A percentile compares a stretch with the other conserved stretches of the same genome.
Conservation (phyloP, 768 basidiomycete genomes). For the Boletus fagicola region DNA sequence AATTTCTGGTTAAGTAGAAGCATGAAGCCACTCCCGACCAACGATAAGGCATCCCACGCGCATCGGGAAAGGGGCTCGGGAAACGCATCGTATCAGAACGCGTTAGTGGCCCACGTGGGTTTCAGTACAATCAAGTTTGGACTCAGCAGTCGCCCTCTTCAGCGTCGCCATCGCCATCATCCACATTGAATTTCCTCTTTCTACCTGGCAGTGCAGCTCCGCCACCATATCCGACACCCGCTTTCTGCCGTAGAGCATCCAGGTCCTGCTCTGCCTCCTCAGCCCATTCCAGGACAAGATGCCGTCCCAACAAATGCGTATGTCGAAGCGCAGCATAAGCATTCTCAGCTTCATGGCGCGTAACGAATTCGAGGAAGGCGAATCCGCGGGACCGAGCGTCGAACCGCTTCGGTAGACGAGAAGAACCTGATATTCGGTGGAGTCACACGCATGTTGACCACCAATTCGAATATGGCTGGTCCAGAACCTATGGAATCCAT, state of each 20-base stretch:
- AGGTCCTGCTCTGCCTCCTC: conserved; percentile 78
- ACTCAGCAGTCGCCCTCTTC: conserved; percentile 31
- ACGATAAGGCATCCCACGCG: conserved; percentile 34
- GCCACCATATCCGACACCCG: conserved; percentile 71
- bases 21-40: conserved; percentile 33
- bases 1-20: conserved; percentile 17
- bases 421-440: too few species aligned
- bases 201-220: conserved; percentile 69
- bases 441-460: too few species aligned
- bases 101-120: conserved; percentile 1
- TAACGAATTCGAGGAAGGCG: conserved; percentile 93
- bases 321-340: conserved; percentile 85
- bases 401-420: conserved; percentile 88
- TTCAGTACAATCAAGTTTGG: background rate
- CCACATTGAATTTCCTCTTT: conserved; percentile 69
- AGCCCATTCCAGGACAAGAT: conserved; percentile 95
- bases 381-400: conserved; percentile 89
- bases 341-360: conserved; percentile 85
- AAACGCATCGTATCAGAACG: background rate
- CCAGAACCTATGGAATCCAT: too few species aligned
- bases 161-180: conserved; percentile 34
- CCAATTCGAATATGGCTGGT: too few species aligned
- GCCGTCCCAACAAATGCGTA: conserved; percentile 93
- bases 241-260: conserved; percentile 73
- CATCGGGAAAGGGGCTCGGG: conserved; percentile 7